Percentiles rank a stretch among this genome's conserved stretches.
These are phyloP conservation scores for Kazachstania africana DNA, from an alignment of 805 yeast genomes.

Conservation along the genomic window DNA sequence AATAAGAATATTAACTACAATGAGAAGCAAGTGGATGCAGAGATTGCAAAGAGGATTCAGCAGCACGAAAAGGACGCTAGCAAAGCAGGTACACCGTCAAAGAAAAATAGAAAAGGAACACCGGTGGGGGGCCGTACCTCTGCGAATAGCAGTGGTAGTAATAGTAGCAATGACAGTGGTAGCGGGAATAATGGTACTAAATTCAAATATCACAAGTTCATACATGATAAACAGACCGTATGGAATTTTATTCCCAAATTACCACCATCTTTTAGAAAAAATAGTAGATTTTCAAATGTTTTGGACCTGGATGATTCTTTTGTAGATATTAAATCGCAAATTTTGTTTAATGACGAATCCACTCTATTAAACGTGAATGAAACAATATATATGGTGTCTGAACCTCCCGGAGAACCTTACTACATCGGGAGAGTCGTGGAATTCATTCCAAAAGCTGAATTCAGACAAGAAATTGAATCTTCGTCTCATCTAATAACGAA, in stretches of 20 bases:
- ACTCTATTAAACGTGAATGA: slow-evolving; percentile 31
- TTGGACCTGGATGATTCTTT: slow-evolving; percentile 30
- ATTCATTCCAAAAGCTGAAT: slow-evolving; percentile 32
- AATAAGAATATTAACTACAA: slow-evolving; percentile 17
- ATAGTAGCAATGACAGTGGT: slow-evolving; percentile 1
- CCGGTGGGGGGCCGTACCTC: not conserved
- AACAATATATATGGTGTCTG: slow-evolving; percentile 71
- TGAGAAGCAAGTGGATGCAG: slow-evolving; percentile 20
- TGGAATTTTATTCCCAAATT: slow-evolving; percentile 26
- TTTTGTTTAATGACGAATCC: slow-evolving; percentile 12
- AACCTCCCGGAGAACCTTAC: slow-evolving; percentile 92
- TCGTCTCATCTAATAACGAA: slow-evolving; percentile 9
- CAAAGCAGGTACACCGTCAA: not conserved
- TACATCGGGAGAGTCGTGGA: slow-evolving; percentile 79
- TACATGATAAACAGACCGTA: slow-evolving; percentile 12
- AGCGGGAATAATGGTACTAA: not conserved
- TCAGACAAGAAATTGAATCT: slow-evolving; percentile 7
- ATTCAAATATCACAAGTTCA: slow-evolving; percentile 14
- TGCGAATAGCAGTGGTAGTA: slow-evolving; percentile 1
- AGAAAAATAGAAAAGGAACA: not conserved
- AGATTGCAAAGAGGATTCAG: slow-evolving; percentile 13
- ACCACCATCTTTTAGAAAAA: slow-evolving; percentile 21
- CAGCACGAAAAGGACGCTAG: slow-evolving; percentile 6
- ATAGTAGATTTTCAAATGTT: slow-evolving; percentile 27
- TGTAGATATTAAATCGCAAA: slow-evolving; percentile 21